Base-by-base conservation (phyloP, 1,284 basidiomycete genomes). In the Apiotrichum porosum region DNA sequence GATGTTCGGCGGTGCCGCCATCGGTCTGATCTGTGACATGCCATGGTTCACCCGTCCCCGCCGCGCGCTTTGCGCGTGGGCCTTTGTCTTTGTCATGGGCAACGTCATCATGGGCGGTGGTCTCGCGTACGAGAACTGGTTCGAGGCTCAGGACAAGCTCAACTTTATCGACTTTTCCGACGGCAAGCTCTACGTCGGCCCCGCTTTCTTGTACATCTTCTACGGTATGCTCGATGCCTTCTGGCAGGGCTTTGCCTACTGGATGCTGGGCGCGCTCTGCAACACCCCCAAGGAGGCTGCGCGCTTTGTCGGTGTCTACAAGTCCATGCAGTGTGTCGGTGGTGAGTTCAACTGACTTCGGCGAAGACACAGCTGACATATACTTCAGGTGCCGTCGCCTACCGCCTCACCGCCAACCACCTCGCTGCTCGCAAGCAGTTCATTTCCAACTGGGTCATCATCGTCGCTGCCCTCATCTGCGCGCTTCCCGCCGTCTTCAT, bases 161-260 rank as follows among this genome's bases (percentile, higher is more conserved):
- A 47, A 46, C 30, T 52, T 47, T 34, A 55, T 55, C 47, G 54
- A 53, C 40, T 50, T 58, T 24, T 13, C 24, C 24, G 44, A 54
- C 31, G n/a, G 45, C 12, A 44, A 36, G n/a, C 24, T 38, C 37
- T 70, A 62, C 44, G 62, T 55, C 4, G 56, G 61, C 3, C 48
- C 52, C 4, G 49, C 47, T 9, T 39, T 57, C 18, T 58, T 71
- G 5, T 69, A 69, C 55, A 53, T 66, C 33, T 60, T 61, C 43
- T 63, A 66, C 52, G 69, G 69, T 10, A 47, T 61, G 37, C 52
- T 62, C 47, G 69, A 71, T 36, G 58, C 69, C 2, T 48, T 65
- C 22, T 70, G 66, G 61, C 68, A 70, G 30, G 65, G 65, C 19
- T 66, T 57, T 36, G 50, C 53, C 6, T 68, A 65, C 52, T 60